phyloP scores from a whole-genome alignment of 2,329 filamentous ascomycete species.

The Fusarium veterinarium region DNA sequence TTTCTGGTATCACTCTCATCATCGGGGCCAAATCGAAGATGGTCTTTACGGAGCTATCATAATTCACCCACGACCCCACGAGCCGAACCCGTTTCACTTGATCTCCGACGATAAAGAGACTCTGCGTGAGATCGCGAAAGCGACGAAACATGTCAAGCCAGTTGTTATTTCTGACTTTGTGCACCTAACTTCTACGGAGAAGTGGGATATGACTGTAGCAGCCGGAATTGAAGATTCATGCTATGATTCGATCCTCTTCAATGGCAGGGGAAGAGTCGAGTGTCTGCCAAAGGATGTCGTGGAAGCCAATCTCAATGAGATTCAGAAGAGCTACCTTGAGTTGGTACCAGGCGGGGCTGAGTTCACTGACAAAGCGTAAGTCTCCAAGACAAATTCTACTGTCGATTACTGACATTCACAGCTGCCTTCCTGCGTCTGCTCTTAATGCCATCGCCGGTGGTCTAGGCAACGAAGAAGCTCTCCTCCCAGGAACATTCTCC shows the following conservation, averaged over 20 bases:
- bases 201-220: constrained; percentile 56
- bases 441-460: constrained; percentile 52
- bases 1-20: constrained; percentile 72
- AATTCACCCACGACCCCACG: constrained; percentile 53
- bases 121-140: constrained; percentile 58
- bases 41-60: constrained; percentile 68
- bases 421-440: constrained; percentile 49
- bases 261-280: constrained; percentile 68
- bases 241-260: constrained; percentile 70
- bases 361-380: constrained; percentile 58
- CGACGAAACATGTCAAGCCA: constrained; percentile 59
- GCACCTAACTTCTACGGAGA: constrained; percentile 62
- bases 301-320: constrained; percentile 48
- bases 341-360: constrained; percentile 43
- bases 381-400: rapidly evolving
- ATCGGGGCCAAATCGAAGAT: constrained; percentile 66
- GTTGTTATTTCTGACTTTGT: constrained; percentile 68
- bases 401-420: constrained; percentile 11
- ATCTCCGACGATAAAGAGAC: constrained; percentile 54
- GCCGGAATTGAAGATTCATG: constrained; percentile 64
- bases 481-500: constrained; percentile 58
- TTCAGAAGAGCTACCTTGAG: constrained; percentile 48
- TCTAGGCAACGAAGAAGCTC: constrained; percentile 47
- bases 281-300: constrained; percentile 62
- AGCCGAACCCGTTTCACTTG: constrained; percentile 59